Percentiles rank a stretch among this genome's conserved stretches.
Evolutionary conservation across 805 yeast species (phyloP).

Genomic region (Zygoascus flipseniorum): DNA sequence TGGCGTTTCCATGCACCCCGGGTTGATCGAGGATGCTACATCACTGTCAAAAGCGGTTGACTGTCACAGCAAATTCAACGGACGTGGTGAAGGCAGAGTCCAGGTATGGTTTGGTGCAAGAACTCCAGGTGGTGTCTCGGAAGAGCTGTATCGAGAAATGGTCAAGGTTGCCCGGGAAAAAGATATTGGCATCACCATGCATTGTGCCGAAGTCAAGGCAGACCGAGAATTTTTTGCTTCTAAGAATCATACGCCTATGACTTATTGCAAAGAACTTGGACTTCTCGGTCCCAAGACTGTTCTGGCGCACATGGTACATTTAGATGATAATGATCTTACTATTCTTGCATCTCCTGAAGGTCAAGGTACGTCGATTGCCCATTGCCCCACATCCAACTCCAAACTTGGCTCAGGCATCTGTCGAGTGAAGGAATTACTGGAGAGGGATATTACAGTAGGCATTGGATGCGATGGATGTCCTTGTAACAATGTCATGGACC

Average conservation of each 20-base stretch:
- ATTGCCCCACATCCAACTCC: conserved; percentile 4
- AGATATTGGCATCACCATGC: conserved; percentile 13
- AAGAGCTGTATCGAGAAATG: conserved; percentile 9
- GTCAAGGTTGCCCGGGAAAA: conserved; percentile 4
- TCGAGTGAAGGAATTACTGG: conserved; percentile 4
- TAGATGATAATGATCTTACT: conserved; percentile 2
- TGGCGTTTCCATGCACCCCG: conserved; percentile 10
- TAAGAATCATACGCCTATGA: conserved; percentile 4
- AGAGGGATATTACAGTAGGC: conserved; percentile 4
- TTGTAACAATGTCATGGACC: conserved; percentile 5
- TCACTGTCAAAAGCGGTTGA: conserved; percentile 9
- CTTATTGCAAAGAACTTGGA: conserved; percentile 3
- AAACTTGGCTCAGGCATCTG: conserved; percentile 5
- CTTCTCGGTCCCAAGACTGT: conserved; percentile 5
- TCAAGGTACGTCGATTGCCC: conserved; percentile 5
- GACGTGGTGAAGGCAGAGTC: conserved; percentile 13
- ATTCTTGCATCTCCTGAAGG: conserved; percentile 4
- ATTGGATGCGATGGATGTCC: conserved; percentile 7
- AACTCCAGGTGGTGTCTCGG: conserved; percentile 14
- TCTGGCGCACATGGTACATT: conserved; percentile 6
- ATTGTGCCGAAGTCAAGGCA: conserved; percentile 12
- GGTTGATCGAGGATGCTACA: conserved; percentile 8
- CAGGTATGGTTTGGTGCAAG: conserved; percentile 16
- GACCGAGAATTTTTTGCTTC: conserved; percentile 8
- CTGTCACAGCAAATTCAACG: conserved; percentile 8